These are phyloP conservation scores for Beauveria bassiana DNA, from an alignment of 2,329 filamentous ascomycete genomes.

Conservation along the genomic window DNA sequence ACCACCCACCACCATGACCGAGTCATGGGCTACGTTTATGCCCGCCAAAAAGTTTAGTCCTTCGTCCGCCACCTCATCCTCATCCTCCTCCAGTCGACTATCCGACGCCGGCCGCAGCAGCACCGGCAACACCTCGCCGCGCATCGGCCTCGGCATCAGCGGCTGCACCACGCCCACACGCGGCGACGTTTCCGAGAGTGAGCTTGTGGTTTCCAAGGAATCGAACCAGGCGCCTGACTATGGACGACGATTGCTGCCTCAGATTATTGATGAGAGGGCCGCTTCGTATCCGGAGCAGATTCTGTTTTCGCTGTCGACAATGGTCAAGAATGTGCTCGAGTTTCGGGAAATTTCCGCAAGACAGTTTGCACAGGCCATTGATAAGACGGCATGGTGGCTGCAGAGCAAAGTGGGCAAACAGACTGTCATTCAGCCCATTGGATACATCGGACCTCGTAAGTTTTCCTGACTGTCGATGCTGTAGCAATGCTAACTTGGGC, in stretches of 20 bases:
- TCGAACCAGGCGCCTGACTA: slow-evolving; percentile 5
- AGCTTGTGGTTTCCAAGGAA: neutral
- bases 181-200: neutral
- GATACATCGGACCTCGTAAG: slow-evolving; percentile 28
- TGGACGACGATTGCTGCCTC: slow-evolving; percentile 20
- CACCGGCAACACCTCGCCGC: neutral
- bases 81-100: neutral
- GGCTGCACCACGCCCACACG: neutral
- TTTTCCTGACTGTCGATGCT: neutral
- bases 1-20: neutral
- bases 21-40: slow-evolving; percentile 3
- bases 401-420: slow-evolving; percentile 15
- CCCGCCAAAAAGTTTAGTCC: neutral
- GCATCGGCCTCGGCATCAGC: neutral
- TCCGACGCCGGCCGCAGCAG: neutral
- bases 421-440: slow-evolving; percentile 17
- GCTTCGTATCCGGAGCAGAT: slow-evolving; percentile 18
- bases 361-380: slow-evolving; percentile 19
- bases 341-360: slow-evolving; percentile 20
- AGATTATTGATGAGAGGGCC: slow-evolving; percentile 23
- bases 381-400: slow-evolving; percentile 26
- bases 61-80: neutral
- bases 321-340: slow-evolving; percentile 10
- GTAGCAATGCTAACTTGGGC: neutral
- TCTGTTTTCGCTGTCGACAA: slow-evolving; percentile 19